A percentile compares a stretch with the other conserved stretches of the same genome.
These are phyloP conservation scores for Ricinus communis DNA, from an alignment of 345 rosid species.

Conservation along the genomic window DNA sequence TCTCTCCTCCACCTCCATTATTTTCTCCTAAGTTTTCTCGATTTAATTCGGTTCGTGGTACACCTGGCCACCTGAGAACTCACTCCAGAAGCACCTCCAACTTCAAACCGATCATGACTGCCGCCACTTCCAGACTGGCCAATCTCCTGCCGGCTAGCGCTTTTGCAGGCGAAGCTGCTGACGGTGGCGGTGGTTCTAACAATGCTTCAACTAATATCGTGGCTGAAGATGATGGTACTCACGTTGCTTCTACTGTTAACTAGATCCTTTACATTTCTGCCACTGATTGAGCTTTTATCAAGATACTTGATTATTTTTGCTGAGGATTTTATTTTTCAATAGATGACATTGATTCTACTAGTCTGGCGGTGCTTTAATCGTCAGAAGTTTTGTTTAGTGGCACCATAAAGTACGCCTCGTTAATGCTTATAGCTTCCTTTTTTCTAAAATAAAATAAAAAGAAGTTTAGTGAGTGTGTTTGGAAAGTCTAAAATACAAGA, in stretches of 20 bases:
- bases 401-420: no score
- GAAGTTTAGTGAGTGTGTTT: no score
- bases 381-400: neutral
- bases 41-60: slow-evolving; percentile 25
- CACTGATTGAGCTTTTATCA: neutral
- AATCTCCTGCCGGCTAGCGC: slow-evolving; percentile 46
- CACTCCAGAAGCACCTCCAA: slow-evolving; percentile 21
- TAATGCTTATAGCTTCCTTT: no score
- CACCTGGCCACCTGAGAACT: slow-evolving; percentile 39
- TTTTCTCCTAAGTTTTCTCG: slow-evolving; percentile 27
- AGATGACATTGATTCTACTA: neutral
- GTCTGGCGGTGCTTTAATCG: neutral
- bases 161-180: slow-evolving; percentile 44
- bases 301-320: no score
- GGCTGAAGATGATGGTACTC: slow-evolving; percentile 57
- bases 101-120: slow-evolving; percentile 36
- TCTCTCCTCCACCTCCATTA: slow-evolving; percentile 18
- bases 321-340: no score
- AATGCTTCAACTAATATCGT: slow-evolving; percentile 28
- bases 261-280: neutral
- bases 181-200: slow-evolving; percentile 33
- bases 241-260: neutral
- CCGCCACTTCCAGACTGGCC: slow-evolving; percentile 43
- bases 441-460: no score
- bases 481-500: no score